Evolutionary conservation across 371 early-diverging fungal species (phyloP).

Genomic region (Mucor piriformis): DNA sequence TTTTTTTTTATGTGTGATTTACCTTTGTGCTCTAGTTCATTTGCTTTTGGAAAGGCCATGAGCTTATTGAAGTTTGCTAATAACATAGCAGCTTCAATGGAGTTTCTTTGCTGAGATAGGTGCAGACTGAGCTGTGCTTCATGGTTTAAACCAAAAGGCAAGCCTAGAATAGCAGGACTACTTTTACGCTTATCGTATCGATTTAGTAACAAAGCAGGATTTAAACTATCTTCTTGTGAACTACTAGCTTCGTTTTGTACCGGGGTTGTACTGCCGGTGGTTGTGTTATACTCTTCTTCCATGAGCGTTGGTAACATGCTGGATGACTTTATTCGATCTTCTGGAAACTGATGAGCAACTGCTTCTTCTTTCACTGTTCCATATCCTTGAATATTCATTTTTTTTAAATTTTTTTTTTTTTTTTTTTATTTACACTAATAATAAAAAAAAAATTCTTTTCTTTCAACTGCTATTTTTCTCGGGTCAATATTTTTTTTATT

Average conservation of each 20-base stretch:
- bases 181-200: constrained; percentile 51
- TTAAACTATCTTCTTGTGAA: constrained; percentile 10
- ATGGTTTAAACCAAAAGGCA: constrained; percentile 39
- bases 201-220: constrained; percentile 28
- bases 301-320: constrained; percentile 27
- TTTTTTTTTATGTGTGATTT: background rate
- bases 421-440: background rate
- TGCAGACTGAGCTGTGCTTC: constrained; percentile 42
- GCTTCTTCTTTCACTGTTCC: constrained; percentile 18
- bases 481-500: background rate
- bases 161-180: constrained; percentile 51
- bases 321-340: constrained; percentile 13
- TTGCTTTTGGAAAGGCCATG: constrained; percentile 25
- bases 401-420: constrained; percentile 2
- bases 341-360: constrained; percentile 11
- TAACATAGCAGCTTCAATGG: constrained; percentile 57
- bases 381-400: constrained; percentile 29
- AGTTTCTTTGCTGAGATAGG: constrained; percentile 49
- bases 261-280: background rate
- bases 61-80: constrained; percentile 50
- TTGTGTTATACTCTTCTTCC: constrained; percentile 19
- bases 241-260: constrained; percentile 1
- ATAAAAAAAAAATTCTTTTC: background rate
- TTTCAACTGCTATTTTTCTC: background rate
- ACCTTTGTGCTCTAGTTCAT: constrained; percentile 27